A percentile compares a stretch with the other conserved stretches of the same genome.
These are phyloP conservation scores for Zostera marina DNA, from an alignment of 116 monocot species.

Conservation along the genomic window DNA sequence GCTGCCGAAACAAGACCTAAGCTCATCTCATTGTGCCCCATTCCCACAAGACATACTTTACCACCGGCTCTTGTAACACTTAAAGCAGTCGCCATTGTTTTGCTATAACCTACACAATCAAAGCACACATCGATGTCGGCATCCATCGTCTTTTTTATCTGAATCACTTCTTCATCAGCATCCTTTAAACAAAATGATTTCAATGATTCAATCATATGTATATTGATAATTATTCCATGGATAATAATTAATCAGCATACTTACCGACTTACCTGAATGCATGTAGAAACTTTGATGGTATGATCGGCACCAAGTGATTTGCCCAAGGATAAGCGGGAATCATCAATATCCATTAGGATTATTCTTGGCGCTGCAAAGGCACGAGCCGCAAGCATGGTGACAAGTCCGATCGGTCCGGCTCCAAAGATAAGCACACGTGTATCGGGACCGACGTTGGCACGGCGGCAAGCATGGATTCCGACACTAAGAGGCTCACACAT, in stretches of 20 bases:
- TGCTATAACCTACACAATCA: slow-evolving; percentile 89
- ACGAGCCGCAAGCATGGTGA: slow-evolving; percentile 72
- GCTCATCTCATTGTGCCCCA: slow-evolving; percentile 92
- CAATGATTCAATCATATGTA: not conserved
- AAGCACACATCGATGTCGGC: slow-evolving; percentile 58
- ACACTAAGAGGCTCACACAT: slow-evolving; percentile 96
- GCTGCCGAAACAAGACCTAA: slow-evolving; percentile 62
- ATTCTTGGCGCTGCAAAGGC: slow-evolving; percentile 67
- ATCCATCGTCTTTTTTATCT: slow-evolving; percentile 41
- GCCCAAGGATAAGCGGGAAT: slow-evolving; percentile 47
- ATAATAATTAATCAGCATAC: too few relatives aligned
- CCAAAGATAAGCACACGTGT: slow-evolving; percentile 68
- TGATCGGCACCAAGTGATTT: slow-evolving; percentile 60
- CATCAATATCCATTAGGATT: slow-evolving; percentile 48
- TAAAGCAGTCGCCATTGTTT: slow-evolving; percentile 86
- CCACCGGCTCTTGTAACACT: slow-evolving; percentile 59
- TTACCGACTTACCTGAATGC: slow-evolving; percentile 34
- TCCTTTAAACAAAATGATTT: slow-evolving; percentile 18
- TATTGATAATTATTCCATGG: too few relatives aligned
- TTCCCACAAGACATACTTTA: slow-evolving; percentile 82
- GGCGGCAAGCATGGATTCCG: slow-evolving; percentile 64
- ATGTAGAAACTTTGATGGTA: slow-evolving; percentile 34
- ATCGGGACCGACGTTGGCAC: slow-evolving; percentile 52
- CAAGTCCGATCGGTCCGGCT: slow-evolving; percentile 78
- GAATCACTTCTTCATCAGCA: slow-evolving; percentile 40